A percentile compares a stretch with the other conserved stretches of the same genome.
Conservation (phyloP, 2,329 filamentous ascomycete genomes). For the Phialophora expanda region DNA sequence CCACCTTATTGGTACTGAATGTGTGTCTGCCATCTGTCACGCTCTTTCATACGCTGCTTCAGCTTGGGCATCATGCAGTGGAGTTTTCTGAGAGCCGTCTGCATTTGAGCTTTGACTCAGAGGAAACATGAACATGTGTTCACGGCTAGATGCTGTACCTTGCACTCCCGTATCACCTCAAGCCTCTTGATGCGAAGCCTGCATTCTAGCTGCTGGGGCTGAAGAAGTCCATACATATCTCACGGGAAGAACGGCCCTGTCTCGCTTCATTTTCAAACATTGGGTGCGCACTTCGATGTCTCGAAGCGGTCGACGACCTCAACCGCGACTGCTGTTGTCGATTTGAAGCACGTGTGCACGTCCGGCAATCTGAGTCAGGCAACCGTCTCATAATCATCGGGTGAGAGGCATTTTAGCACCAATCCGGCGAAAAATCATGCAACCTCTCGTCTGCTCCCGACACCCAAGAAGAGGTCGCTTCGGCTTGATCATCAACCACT, state of each 20-base stretch:
- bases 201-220: not conserved
- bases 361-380: conserved; percentile 17
- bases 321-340: conserved; percentile 4
- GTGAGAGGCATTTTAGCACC: conserved; percentile 30
- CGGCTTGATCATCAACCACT: conserved; percentile 22
- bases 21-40: conserved; percentile 7
- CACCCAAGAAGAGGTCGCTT: conserved; percentile 15
- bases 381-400: conserved; percentile 19
- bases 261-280: conserved; percentile 29
- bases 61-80: conserved; percentile 12
- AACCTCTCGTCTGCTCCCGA: conserved; percentile 13
- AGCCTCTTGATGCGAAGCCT: not conserved
- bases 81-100: not conserved
- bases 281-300: conserved; percentile 13
- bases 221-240: not conserved
- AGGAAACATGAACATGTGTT: conserved; percentile 36
- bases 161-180: conserved; percentile 21
- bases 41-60: conserved; percentile 26
- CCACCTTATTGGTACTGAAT: conserved; percentile 27
- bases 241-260: conserved; percentile 11
- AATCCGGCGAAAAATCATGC: conserved; percentile 25
- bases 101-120: not conserved
- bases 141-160: conserved; percentile 26
- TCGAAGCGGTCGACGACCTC: not conserved
- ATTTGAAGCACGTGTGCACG: conserved; percentile 14